phyloP scores from a whole-genome alignment of 805 yeast genomes.

The Lipomyces starkeyi region DNA sequence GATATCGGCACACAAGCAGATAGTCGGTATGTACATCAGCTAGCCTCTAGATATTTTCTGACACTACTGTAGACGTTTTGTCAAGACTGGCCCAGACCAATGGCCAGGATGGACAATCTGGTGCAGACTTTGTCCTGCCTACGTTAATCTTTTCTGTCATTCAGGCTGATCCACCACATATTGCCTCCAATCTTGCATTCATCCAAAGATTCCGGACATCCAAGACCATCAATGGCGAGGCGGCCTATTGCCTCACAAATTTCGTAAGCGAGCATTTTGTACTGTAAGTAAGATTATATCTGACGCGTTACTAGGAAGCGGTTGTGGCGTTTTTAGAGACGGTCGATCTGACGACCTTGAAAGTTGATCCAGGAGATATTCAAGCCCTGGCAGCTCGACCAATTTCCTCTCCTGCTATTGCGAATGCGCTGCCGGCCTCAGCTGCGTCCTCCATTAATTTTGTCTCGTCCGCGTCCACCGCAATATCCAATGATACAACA shows the following conservation, averaged over 20 bases:
- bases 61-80: slow-evolving; percentile 19
- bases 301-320: slow-evolving; percentile 45
- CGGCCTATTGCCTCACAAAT: slow-evolving; percentile 52
- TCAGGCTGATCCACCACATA: slow-evolving; percentile 43
- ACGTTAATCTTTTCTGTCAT: slow-evolving; percentile 47
- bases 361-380: slow-evolving; percentile 41
- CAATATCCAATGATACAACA: slow-evolving; percentile 1
- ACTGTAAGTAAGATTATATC: background rate
- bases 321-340: slow-evolving; percentile 49
- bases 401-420: slow-evolving; percentile 13
- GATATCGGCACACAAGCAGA: slow-evolving; percentile 47
- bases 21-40: slow-evolving; percentile 42
- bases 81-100: slow-evolving; percentile 14
- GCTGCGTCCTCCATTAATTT: slow-evolving; percentile 10
- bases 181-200: slow-evolving; percentile 48
- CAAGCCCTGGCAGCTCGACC: slow-evolving; percentile 19
- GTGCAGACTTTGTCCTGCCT: slow-evolving; percentile 51
- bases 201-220: slow-evolving; percentile 50
- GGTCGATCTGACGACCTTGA: slow-evolving; percentile 45
- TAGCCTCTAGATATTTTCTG: background rate
- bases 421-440: slow-evolving; percentile 16
- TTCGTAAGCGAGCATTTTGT: slow-evolving; percentile 32
- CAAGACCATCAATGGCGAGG: slow-evolving; percentile 47
- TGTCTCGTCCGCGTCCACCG: background rate
- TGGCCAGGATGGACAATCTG: slow-evolving; percentile 35